Evolutionary conservation across 495 filamentous ascomycete species (phyloP).

Genomic region (Eremomyces bilateralis): DNA sequence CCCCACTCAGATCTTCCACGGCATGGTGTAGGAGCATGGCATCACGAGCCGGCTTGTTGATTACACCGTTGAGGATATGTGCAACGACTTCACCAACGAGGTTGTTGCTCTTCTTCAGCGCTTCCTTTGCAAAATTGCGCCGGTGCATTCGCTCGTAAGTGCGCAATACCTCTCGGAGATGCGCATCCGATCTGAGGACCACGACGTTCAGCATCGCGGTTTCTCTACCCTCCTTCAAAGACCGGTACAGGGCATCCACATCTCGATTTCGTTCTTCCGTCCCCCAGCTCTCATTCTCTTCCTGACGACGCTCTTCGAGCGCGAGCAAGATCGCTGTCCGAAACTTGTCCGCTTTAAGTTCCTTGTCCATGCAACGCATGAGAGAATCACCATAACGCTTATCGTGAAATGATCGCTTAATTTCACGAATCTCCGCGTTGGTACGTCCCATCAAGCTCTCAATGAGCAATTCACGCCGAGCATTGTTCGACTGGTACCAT

Average conservation of each 20-base stretch:
- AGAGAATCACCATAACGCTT: constrained; percentile 77
- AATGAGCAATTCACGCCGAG: constrained; percentile 48
- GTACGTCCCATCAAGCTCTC: constrained; percentile 76
- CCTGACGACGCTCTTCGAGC: constrained; percentile 62
- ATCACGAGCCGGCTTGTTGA: constrained; percentile 88
- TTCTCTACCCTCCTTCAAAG: constrained; percentile 67
- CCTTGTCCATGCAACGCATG: constrained; percentile 67
- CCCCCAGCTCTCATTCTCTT: constrained; percentile 39
- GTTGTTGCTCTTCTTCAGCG: constrained; percentile 73
- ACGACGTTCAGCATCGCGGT: constrained; percentile 77
- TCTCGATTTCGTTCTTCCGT: constrained; percentile 37
- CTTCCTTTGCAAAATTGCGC: constrained; percentile 67
- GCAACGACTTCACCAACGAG: constrained; percentile 85
- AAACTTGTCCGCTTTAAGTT: constrained; percentile 83
- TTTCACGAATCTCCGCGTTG: constrained; percentile 67
- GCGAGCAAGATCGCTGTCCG: constrained; percentile 71
- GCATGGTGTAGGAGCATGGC: constrained; percentile 89
- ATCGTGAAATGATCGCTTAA: constrained; percentile 84
- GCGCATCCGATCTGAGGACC: constrained; percentile 52
- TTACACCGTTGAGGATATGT: constrained; percentile 88
- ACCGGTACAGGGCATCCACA: constrained; percentile 44
- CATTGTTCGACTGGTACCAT: constrained; percentile 60
- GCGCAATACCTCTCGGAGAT: constrained; percentile 58
- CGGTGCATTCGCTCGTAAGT: constrained; percentile 46
- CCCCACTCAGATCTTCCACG: constrained; percentile 27